Evolutionary conservation across 2,329 filamentous ascomycete genomes (phyloP), one percentile per base, ranked within the genome.

Genomic region (Phialophora tarda): DNA sequence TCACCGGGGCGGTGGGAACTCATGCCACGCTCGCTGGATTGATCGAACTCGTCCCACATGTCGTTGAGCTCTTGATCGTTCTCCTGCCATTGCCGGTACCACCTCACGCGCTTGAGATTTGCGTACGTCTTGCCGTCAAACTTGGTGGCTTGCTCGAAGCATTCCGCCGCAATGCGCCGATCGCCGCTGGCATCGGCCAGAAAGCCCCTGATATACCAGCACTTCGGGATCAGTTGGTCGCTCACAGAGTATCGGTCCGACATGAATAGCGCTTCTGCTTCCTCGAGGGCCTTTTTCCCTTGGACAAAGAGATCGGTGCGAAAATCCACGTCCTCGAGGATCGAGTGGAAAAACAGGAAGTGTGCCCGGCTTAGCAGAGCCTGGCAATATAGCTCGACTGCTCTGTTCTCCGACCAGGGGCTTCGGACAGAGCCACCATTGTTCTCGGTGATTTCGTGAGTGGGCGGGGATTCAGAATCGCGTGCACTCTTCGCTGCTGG

Each of bases 351-450:
- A 51, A 68, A 61, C 24, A 65, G 51, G 8, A 64, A 59, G 41
- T 68, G 66, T 26, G 63, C 60, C 58, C 63, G 66, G 61, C 60
- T 59, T 17, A 68, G 23, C 4, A 66, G 51, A n/a, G 41, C 59
- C 17, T 64, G 26, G 11, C 24, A 44, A 38, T 63, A 65, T 8
- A 68, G 57, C 48, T 65, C 66, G 51, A 68, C 51, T 7, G 57
- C 60, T 12, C 28, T 24, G 8, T 24, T 51, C 51, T 64, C 55
- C 3, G 48, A 50, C 21, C 24, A 17, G 1, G 41, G 2, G 6
- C 26, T 38, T 50, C 26, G 51, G 7, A 26, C 4, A 3, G 8
- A n/a, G 3, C 17, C 12, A 34, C 34, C 59, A 14, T 26, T 44
- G 14, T 38, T 51, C 23, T 38, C 17, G 26, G 47, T 11, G 1